Evolutionary conservation across 2,329 filamentous ascomycete genomes (phyloP), one percentile per base, ranked within the genome.

Genomic region (Pseudogymnoascus sp.): DNA sequence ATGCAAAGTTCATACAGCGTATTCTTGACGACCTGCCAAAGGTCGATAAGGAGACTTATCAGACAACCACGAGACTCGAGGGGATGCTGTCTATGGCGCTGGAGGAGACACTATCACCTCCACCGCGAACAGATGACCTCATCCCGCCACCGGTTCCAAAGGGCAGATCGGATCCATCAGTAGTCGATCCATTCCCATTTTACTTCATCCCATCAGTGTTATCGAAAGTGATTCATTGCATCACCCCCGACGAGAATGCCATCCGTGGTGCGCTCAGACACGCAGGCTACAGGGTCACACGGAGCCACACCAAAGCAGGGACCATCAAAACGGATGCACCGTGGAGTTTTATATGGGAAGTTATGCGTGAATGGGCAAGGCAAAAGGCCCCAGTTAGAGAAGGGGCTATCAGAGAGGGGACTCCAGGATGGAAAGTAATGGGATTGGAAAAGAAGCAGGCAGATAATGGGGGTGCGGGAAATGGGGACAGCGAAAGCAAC

Each of bases 241-340:
- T 84, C 25, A 91, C 91, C 3, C 91, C 93, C 0, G 82, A 88
- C n/a, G 86, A 92, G 64, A 85, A 90, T 66, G 81, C 87, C 60
- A 76, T 99, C 63, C 84, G 90, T 53, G 93, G 94, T 20, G 94
- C 94, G 2, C 77, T 99, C 30, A 81, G 85, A 20, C 82, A 88
- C 63, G 79, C 95, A 1, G 94, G 93, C 6, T 97, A 96, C 71
- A 81, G 82, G 50, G 89, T 89, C 3, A 90, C 90, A 0, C 85
- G 93, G 68, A 96, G 90, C 67, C 94, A 99, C 73, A 91, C 91
- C 68, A 91, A 91, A 66, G 82, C 90, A 0, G 93, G 92, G 25
- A 94, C 90, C 69, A 86, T 97, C 74, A 96, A 95, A 77, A 97
- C 94, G 0, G 86, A 97, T 74, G 94, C 94, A 12, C 90, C 92